A percentile compares a stretch with the other conserved stretches of the same genome.
Conservation (phyloP, 108 stramenopile species). For the Aureococcus anophagefferens region DNA sequence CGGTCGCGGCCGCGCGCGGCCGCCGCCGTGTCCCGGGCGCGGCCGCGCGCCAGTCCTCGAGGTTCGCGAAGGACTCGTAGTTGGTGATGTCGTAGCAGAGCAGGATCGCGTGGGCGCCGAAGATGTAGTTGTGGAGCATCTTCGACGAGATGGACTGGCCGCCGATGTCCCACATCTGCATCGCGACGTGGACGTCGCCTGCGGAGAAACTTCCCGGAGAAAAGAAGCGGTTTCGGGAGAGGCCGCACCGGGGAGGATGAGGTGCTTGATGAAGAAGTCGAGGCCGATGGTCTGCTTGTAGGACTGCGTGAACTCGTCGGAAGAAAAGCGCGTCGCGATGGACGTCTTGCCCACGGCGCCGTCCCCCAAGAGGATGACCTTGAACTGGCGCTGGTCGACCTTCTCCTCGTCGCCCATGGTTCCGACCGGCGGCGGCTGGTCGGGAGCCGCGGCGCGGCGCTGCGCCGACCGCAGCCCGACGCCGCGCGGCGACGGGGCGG, state of each 20-base stretch:
- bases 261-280: constrained; percentile 53
- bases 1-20: neutral
- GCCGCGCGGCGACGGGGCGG: too few species aligned
- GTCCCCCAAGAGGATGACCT: constrained; percentile 51
- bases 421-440: too few species aligned
- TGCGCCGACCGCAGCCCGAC: too few species aligned
- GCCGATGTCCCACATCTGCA: constrained; percentile 58
- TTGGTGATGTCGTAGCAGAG: constrained; percentile 55
- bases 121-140: constrained; percentile 49
- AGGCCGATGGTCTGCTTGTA: constrained; percentile 61
- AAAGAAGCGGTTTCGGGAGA: too few species aligned
- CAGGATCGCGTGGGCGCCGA: constrained; percentile 46
- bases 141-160: constrained; percentile 53
- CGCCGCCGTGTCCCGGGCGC: constrained; percentile 19
- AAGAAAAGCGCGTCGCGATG: constrained; percentile 37
- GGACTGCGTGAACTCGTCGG: constrained; percentile 31
- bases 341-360: constrained; percentile 57
- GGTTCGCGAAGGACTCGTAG: constrained; percentile 42
- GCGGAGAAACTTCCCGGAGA: too few species aligned
- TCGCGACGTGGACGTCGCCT: too few species aligned
- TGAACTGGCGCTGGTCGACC: constrained; percentile 31
- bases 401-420: constrained; percentile 31
- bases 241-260: constrained; percentile 37
- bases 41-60: constrained; percentile 48
- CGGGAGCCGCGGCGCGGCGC: too few species aligned